Percentiles rank a stretch among this genome's conserved stretches.
Conservation (phyloP, 208 protist genomes). For the Acanthamoeba lenticulata region DNA sequence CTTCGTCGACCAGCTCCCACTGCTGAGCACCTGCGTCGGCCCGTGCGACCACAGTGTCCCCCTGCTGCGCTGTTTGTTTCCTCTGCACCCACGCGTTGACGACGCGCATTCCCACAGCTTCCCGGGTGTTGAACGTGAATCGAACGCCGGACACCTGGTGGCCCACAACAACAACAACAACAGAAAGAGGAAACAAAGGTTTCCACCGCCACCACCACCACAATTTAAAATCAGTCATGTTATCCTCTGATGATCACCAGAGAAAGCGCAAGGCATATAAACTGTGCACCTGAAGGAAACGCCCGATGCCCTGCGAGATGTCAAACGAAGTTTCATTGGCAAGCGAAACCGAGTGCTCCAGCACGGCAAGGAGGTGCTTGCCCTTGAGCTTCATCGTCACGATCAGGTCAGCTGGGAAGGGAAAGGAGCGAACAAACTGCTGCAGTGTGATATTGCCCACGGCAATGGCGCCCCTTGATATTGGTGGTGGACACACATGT, state of each 20-base stretch:
- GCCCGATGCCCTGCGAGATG: conserved; percentile 39
- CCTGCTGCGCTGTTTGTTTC: not conserved
- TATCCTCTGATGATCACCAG: too few relatives aligned
- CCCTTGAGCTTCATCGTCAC: conserved; percentile 36
- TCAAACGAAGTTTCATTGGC: not conserved
- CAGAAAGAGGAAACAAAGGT: not conserved
- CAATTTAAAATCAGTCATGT: too few relatives aligned
- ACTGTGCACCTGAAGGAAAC: conserved; percentile 4
- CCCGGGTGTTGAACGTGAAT: not conserved
- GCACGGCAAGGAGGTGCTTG: not conserved
- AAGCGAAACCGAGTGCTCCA: conserved; percentile 41
- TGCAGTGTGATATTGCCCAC: conserved; percentile 6
- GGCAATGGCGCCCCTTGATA: not conserved
- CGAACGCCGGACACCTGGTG: not conserved
- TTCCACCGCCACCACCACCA: too few relatives aligned
- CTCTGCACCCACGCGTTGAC: conserved; percentile 11
- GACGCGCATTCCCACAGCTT: not conserved
- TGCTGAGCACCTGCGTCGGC: not conserved
- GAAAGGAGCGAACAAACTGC: not conserved
- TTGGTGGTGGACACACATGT: too few relatives aligned
- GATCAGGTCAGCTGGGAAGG: not conserved
- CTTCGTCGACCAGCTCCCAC: conserved; percentile 16
- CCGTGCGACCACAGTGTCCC: too few relatives aligned
- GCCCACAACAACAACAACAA: not conserved
- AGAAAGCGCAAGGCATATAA: not conserved